Base-by-base conservation (phyloP, 164 flowering plant genomes). In the Litsea cubeba region DNA sequence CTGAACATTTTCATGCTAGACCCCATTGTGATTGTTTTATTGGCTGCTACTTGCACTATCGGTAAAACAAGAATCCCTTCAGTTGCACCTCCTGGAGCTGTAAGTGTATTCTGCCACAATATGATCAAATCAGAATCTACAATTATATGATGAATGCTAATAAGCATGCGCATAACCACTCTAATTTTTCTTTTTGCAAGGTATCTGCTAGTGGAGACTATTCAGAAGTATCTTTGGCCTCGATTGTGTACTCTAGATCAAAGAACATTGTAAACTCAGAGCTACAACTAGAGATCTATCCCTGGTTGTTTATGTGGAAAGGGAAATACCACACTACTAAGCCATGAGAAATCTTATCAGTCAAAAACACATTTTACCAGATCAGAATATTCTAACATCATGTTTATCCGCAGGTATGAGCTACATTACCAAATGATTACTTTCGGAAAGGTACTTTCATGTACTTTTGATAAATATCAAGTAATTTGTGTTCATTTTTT, bases 391-490 rank as follows among this genome's bases (percentile, higher is more conserved):
- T 51, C 70, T 76, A 50, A 68, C 69, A 49, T 68, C n/a, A 72
- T 60, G 8, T 65, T 20, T 51, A 25, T 57, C 22, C 46, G 65
- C 84, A 95, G 99, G 86, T 95, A 93, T 76, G 93, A 91, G 76
- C 84, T 95, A 23, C 99, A 95, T 77, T 95, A 91, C 78, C 97
- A 93, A 28, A 73, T 95, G 89, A 95, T 95, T 70, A 95, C 99
- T 40, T 95, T 93, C 73, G 99, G 97, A 80, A 95, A 95, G 97
- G 97, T 90, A 83, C 62, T 66, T 30, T 57, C 20, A 23, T 15
- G 15, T 50, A 62, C 30, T 50, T 40, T 14, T 7, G 20, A 49
- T 26, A 30, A 63, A 69, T 5, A 17, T 24, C 57, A 75, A 50
- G 32, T 50, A 26, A 49, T 49, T 8, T 22, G 7, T 54, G 20